Percentiles rank a stretch among this genome's conserved stretches.
Evolutionary conservation across 2,329 filamentous ascomycete species (phyloP).

Genomic region (Colletotrichum noveboracense): DNA sequence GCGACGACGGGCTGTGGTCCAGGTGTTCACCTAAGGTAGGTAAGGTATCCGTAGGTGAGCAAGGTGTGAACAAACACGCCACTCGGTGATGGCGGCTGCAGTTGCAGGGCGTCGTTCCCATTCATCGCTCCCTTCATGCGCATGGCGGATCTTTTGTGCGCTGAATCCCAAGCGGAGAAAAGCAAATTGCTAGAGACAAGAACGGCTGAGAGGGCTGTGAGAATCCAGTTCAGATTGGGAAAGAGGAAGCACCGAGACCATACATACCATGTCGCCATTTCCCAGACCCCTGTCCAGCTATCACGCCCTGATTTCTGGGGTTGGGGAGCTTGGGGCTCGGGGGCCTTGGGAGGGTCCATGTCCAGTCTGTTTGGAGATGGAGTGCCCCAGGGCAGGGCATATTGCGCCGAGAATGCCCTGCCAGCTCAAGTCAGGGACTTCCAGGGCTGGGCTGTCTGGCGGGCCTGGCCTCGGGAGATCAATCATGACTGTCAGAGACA

Average conservation of each 20-base stretch:
- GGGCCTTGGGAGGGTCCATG: neutral
- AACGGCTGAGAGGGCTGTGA: slow-evolving; percentile 1
- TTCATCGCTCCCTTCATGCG: neutral
- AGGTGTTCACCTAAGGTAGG: neutral
- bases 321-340: neutral
- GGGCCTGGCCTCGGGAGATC: no score
- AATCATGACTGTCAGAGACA: neutral
- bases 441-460: neutral
- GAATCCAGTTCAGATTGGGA: slow-evolving; percentile 3
- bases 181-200: neutral
- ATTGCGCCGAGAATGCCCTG: neutral
- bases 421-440: neutral
- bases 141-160: neutral
- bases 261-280: slow-evolving; percentile 9
- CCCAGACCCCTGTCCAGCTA: neutral
- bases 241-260: slow-evolving; percentile 9
- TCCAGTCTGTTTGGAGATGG: neutral
- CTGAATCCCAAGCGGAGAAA: neutral
- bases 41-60: neutral
- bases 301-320: neutral
- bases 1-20: neutral
- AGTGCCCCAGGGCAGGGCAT: neutral
- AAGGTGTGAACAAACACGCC: neutral
- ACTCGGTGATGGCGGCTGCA: neutral
- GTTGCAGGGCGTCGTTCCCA: neutral